These are phyloP conservation scores for Pyrenophora seminiperda DNA, from an alignment of 2,329 filamentous ascomycete genomes.

Conservation along the genomic window DNA sequence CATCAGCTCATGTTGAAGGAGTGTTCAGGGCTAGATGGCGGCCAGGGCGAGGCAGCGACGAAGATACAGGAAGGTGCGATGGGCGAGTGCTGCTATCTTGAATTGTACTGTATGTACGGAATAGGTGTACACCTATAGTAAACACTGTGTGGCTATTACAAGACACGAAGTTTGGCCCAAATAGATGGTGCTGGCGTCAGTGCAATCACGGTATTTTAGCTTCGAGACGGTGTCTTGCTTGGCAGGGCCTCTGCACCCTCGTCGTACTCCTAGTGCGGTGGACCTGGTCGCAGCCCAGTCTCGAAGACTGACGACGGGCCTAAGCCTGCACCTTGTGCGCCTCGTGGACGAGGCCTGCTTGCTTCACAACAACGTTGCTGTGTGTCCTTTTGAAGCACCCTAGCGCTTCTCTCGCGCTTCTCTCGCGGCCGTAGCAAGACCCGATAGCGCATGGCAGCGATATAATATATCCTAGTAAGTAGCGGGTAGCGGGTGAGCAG, in stretches of 20 bases:
- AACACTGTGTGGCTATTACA: too few relatives aligned
- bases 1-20: constrained; percentile 12
- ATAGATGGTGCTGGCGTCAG: neutral
- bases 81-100: neutral
- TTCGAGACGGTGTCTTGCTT: constrained; percentile 19
- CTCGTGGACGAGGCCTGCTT: too few relatives aligned
- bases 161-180: neutral
- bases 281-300: constrained; percentile 21
- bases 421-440: neutral
- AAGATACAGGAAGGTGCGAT: neutral
- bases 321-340: constrained; percentile 4
- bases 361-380: too few relatives aligned
- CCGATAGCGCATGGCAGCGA: too few relatives aligned
- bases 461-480: too few relatives aligned
- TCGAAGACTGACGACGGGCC: constrained; percentile 17
- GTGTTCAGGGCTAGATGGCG: constrained; percentile 6
- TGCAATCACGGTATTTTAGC: neutral
- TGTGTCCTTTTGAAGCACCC: too few relatives aligned
- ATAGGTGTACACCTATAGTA: too few relatives aligned
- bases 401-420: too few relatives aligned
- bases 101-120: too few relatives aligned
- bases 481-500: neutral
- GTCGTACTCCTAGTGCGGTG: constrained; percentile 12
- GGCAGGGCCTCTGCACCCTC: constrained; percentile 18
- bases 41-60: constrained; percentile 3